Evolutionary conservation across 2,329 filamentous ascomycete species (phyloP), one percentile per base, ranked within the genome.

Genomic region (Tricladium varicosporioides): DNA sequence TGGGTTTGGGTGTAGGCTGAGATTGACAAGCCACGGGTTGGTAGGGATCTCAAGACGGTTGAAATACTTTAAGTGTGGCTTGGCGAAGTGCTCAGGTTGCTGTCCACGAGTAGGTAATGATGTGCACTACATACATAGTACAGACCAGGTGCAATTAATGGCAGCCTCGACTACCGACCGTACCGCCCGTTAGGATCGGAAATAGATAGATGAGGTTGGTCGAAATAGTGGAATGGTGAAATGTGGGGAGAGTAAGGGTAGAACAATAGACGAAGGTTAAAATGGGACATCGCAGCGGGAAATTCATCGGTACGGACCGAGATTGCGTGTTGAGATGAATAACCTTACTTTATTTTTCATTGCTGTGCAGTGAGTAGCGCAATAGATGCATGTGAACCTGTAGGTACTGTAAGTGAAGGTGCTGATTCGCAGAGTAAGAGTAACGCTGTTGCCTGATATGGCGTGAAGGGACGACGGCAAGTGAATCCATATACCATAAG

Each of bases 291-390:
- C n/a, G 16, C 16, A 32, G 36, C 40, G 16, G 40, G 36, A 15
- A 53, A 47, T 48, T 40, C 36, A 53, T 51, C 48, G 48, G 54
- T 50, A 52, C 54, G 48, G 32, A 51, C 54, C 48, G 54, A 56
- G 48, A 48, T 40, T 52, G 43, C 43, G 22, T 27, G 16, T 45
- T 44, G n/a, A 44, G n/a, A 52, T 51, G 48, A 51, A 51, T 14
- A 36, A 33, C 9, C 48, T 31, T 16, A 40, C 48, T 31, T 16
- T 16, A 42, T 42, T 31, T 50, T 31, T 40, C 48, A 51, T 40
- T 14, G 33, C 5, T 40, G 18, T 51, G 42, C 40, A 33, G 11
- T 52, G 36, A 13, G 11, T 13, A 40, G 36, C 36, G 11, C n/a
- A 40, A 11, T 40, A 40, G 36, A 11, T 11, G 36, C 36, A 40